A percentile compares a stretch with the other conserved stretches of the same genome.
phyloP scores from a whole-genome alignment of 1,284 basidiomycete genomes.

The Apiotrichum domesticum region DNA sequence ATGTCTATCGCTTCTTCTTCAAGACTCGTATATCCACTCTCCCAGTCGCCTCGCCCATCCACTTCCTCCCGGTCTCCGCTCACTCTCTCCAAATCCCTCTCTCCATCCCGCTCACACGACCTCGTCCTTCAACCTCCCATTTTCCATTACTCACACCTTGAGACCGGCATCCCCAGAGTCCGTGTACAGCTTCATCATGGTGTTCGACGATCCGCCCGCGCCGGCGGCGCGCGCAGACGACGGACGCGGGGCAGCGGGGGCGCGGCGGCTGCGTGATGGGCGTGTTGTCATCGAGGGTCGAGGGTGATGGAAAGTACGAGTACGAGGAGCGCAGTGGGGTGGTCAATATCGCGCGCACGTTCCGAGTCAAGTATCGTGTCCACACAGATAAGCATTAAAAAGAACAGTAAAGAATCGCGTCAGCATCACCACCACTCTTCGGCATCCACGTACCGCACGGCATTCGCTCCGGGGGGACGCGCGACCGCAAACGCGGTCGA shows the following conservation, averaged over 20 bases:
- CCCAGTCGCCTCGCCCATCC: too few species aligned
- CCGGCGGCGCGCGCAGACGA: conserved; percentile 88
- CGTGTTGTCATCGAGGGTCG: not conserved
- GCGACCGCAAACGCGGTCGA: conserved; percentile 37
- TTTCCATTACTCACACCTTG: conserved; percentile 67
- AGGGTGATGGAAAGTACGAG: not conserved
- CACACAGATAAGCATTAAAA: too few species aligned
- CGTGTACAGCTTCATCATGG: conserved; percentile 98
- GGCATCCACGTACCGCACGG: conserved; percentile 35
- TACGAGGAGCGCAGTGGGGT: too few species aligned
- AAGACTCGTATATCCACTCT: too few species aligned
- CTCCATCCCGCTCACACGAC: not conserved
- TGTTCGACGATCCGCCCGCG: conserved; percentile 91
- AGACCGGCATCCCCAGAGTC: conserved; percentile 89
- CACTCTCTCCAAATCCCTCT: not conserved
- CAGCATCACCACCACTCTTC: too few species aligned
- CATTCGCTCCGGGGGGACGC: conserved; percentile 43
- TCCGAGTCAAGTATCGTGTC: too few species aligned
- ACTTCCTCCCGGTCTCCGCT: too few species aligned
- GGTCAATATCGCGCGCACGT: too few species aligned
- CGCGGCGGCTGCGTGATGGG: conserved; percentile 61
- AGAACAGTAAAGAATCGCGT: too few species aligned
- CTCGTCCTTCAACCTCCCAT: too few species aligned
- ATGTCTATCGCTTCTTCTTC: not conserved
- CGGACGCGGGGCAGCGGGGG: conserved; percentile 67